A percentile compares a stretch with the other conserved stretches of the same genome.
phyloP scores from a whole-genome alignment of 164 flowering plant species.

The Piper longum region DNA sequence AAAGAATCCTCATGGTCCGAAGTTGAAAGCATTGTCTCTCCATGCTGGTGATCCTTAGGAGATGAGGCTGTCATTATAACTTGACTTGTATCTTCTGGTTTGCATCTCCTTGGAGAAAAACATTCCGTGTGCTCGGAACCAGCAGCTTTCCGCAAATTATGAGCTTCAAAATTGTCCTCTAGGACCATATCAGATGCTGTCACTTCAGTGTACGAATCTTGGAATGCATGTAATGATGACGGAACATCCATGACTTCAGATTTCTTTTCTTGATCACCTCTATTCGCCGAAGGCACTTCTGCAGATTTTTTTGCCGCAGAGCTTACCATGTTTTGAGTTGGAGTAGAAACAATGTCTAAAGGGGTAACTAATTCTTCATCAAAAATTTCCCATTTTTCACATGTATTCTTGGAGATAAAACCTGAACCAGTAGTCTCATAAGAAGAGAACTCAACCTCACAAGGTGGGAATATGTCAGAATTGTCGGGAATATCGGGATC shows the following conservation, averaged over 20 bases:
- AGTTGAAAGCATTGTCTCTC: background rate
- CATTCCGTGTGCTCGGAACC: constrained; percentile 11
- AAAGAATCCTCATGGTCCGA: constrained; percentile 36
- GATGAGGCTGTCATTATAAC: background rate
- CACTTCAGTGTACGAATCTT: background rate
- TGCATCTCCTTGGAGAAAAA: constrained; percentile 11
- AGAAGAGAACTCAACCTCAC: constrained; percentile 8
- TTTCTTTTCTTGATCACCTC: constrained; percentile 12
- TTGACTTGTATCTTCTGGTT: constrained; percentile 17
- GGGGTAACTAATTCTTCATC: constrained; percentile 13
- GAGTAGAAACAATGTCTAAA: constrained; percentile 8
- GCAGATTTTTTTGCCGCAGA: constrained; percentile 16
- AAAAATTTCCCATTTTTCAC: constrained; percentile 12
- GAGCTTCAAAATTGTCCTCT: constrained; percentile 16
- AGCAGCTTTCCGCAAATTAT: constrained; percentile 11
- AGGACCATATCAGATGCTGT: constrained; percentile 2
- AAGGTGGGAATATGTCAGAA: constrained; percentile 37
- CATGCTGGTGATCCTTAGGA: background rate
- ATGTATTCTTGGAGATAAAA: constrained; percentile 11
- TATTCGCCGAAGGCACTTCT: constrained; percentile 8
- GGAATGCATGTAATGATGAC: background rate
- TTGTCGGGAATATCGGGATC: constrained; percentile 72
- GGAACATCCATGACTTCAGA: constrained; percentile 11
- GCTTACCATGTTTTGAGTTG: constrained; percentile 10
- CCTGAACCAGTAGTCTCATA: constrained; percentile 7